Evolutionary conservation across 73 alveolate species (phyloP).

Genomic region (Diophrys appendiculata): DNA sequence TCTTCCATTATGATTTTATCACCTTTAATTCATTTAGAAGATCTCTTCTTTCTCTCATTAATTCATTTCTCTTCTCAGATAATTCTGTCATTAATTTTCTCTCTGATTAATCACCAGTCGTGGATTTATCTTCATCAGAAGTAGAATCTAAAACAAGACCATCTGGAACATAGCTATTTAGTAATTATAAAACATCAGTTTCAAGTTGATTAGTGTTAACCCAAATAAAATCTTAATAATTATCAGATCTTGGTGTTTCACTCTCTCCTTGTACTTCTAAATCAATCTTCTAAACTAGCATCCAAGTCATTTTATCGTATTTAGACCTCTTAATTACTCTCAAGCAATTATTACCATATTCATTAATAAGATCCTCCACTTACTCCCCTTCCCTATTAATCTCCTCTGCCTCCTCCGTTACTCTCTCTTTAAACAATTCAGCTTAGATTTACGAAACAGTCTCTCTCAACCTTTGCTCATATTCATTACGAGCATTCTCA

Average conservation of each 20-base stretch:
- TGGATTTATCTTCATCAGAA: neutral
- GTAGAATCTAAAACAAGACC: neutral
- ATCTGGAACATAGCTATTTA: neutral
- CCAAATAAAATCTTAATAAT: too few relatives aligned
- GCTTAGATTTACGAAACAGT: neutral
- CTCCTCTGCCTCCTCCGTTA: neutral
- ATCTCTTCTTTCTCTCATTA: slow-evolving; percentile 1
- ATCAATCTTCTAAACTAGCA: neutral
- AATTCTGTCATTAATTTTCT: neutral
- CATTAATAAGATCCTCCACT: neutral
- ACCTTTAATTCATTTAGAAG: neutral
- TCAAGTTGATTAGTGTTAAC: neutral
- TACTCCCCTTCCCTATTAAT: neutral
- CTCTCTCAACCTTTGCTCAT: neutral
- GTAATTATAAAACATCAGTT: neutral
- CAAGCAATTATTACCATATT: neutral
- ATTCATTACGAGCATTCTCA: neutral
- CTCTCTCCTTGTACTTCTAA: neutral
- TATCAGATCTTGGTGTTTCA: neutral
- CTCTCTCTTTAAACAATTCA: neutral
- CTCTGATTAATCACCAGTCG: neutral
- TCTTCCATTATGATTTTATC: neutral
- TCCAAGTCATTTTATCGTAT: neutral
- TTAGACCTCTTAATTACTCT: neutral
- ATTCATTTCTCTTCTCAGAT: neutral